A percentile compares a stretch with the other conserved stretches of the same genome.
These are phyloP conservation scores for Lactarius akahatsu DNA, from an alignment of 768 basidiomycete species.

Conservation along the genomic window DNA sequence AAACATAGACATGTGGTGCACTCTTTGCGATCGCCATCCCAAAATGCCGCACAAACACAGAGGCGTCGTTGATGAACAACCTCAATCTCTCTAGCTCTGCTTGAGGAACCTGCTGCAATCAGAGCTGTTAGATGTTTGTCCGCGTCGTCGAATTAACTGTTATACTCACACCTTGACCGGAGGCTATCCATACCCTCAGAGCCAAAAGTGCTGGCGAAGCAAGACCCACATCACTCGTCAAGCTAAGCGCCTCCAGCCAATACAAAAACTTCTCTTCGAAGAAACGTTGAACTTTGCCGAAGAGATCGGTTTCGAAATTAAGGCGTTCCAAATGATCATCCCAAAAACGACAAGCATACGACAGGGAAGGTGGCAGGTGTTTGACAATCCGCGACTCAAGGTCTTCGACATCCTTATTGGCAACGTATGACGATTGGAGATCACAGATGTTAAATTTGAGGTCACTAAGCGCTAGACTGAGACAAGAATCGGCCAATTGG, in stretches of 20 bases:
- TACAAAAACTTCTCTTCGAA: neutral
- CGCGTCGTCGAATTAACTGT: neutral
- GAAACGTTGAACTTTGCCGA: neutral
- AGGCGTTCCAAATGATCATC: neutral
- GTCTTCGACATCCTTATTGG: neutral
- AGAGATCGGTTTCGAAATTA: neutral
- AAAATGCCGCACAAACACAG: neutral
- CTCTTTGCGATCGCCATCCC: neutral
- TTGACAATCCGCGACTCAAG: neutral
- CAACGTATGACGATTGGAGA: neutral
- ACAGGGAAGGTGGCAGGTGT: neutral
- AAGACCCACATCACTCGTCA: neutral
- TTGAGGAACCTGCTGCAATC: neutral
- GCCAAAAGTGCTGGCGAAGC: neutral
- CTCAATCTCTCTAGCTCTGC: neutral
- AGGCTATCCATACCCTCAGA: neutral
- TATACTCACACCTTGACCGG: neutral
- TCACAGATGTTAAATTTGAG: conserved; percentile 8
- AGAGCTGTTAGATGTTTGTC: neutral
- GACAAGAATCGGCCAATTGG: neutral
- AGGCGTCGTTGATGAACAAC: neutral
- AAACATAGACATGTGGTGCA: neutral
- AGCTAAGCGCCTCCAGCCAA: neutral
- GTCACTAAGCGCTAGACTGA: neutral
- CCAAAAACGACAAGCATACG: conserved; percentile 13